These are phyloP conservation scores for Mediolabrus comicus DNA, from an alignment of 108 stramenopile genomes.

Conservation along the genomic window DNA sequence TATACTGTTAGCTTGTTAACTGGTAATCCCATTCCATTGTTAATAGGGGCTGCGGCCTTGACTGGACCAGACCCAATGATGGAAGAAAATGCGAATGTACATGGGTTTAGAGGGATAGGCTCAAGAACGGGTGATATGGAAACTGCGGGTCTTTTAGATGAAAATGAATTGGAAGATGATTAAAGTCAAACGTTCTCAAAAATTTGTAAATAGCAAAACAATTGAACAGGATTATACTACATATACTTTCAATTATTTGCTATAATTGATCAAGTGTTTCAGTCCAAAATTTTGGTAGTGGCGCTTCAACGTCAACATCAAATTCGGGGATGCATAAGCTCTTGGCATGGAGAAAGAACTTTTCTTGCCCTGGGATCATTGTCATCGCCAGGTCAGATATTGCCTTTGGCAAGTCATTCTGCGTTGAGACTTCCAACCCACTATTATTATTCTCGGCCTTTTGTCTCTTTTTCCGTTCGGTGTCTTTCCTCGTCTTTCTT, in stretches of 20 bases:
- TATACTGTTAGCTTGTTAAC: slow-evolving; percentile 43
- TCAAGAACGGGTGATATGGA: slow-evolving; percentile 34
- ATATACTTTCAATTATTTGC: not conserved
- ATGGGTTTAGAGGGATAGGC: slow-evolving; percentile 23
- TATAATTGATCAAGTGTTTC: slow-evolving; percentile 27
- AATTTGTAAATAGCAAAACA: no score
- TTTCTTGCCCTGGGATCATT: slow-evolving; percentile 13
- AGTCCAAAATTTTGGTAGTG: slow-evolving; percentile 62
- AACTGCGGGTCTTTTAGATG: slow-evolving; percentile 40
- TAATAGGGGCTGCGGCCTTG: slow-evolving; percentile 39
- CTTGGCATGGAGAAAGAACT: slow-evolving; percentile 66
- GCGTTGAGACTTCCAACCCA: not conserved
- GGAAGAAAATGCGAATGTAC: slow-evolving; percentile 38
- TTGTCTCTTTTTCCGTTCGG: slow-evolving; percentile 6
- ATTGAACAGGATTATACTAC: no score
- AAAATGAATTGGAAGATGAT: slow-evolving; percentile 35
- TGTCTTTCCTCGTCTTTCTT: not conserved
- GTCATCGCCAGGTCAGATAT: not conserved
- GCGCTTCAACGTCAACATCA: slow-evolving; percentile 46
- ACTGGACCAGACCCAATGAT: slow-evolving; percentile 22
- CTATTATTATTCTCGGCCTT: slow-evolving; percentile 15
- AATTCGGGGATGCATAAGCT: slow-evolving; percentile 47
- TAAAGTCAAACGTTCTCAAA: no score
- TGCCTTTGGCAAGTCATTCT: not conserved
- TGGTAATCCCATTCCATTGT: slow-evolving; percentile 47